These are phyloP conservation scores for Leptographium galeiforme DNA, from an alignment of 2,329 filamentous ascomycete species.

Conservation along the genomic window DNA sequence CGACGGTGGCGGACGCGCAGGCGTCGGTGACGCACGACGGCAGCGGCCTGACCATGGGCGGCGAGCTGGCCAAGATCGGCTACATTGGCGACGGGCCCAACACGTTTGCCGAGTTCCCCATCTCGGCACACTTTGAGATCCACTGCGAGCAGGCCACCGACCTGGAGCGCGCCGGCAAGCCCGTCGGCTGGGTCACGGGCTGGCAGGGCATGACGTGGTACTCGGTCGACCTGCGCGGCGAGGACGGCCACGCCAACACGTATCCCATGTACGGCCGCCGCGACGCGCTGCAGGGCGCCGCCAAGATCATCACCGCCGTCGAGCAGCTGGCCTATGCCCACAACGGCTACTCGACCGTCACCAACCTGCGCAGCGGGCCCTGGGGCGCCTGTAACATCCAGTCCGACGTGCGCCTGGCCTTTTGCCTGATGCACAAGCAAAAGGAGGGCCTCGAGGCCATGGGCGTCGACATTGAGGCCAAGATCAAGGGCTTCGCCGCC, in stretches of 20 bases:
- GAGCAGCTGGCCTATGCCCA: background rate
- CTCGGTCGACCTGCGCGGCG: background rate
- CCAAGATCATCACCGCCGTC: background rate
- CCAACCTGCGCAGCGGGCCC: slow-evolving; percentile 1
- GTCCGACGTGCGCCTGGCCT: slow-evolving; percentile 1
- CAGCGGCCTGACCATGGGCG: slow-evolving; percentile 7
- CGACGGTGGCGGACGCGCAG: slow-evolving; percentile 3
- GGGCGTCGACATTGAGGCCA: background rate
- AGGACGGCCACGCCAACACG: background rate
- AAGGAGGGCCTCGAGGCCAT: background rate
- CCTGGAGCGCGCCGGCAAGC: slow-evolving; percentile 7
- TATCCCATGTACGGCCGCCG: background rate
- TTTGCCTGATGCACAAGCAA: slow-evolving; percentile 1
- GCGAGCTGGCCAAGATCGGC: slow-evolving; percentile 12
- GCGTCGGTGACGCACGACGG: slow-evolving; percentile 1
- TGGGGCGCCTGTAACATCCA: slow-evolving; percentile 3
- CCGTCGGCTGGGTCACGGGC: slow-evolving; percentile 10
- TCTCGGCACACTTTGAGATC: slow-evolving; percentile 13
- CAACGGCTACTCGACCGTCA: slow-evolving; percentile 1
- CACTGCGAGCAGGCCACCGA: slow-evolving; percentile 13
- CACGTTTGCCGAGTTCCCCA: slow-evolving; percentile 7
- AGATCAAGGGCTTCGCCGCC: background rate
- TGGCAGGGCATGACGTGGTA: slow-evolving; percentile 14
- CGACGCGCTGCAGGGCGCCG: background rate
- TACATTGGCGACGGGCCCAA: slow-evolving; percentile 8